These are phyloP conservation scores for Tetracladium maxilliforme DNA, from an alignment of 2,329 filamentous ascomycete species.

Conservation along the genomic window DNA sequence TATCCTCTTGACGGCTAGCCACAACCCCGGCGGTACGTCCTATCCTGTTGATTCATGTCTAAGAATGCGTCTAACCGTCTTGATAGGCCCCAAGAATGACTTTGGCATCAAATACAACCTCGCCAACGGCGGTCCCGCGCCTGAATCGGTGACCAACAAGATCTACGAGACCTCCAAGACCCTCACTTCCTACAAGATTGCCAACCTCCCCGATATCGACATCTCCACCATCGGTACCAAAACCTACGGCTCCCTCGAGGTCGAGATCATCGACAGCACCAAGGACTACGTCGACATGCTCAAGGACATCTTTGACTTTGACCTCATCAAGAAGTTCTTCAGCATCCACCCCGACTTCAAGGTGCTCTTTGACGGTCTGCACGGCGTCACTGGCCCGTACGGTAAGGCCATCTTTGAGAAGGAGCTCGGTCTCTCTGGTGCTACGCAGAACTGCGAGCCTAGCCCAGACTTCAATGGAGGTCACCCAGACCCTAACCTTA, in stretches of 20 bases:
- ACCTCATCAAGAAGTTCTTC: slow-evolving; percentile 90
- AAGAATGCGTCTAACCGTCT: not conserved
- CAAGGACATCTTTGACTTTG: slow-evolving; percentile 97
- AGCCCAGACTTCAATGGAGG: slow-evolving; percentile 93
- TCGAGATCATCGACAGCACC: slow-evolving; percentile 89
- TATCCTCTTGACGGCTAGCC: slow-evolving; percentile 90
- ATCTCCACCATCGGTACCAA: slow-evolving; percentile 68
- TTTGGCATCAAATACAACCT: slow-evolving; percentile 99
- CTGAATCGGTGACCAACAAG: slow-evolving; percentile 94
- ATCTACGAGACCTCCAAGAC: slow-evolving; percentile 88
- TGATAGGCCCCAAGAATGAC: slow-evolving; percentile 72
- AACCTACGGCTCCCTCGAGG: slow-evolving; percentile 75
- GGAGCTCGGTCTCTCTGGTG: slow-evolving; percentile 69
- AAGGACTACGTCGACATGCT: slow-evolving; percentile 88
- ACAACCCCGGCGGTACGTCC: slow-evolving; percentile 85
- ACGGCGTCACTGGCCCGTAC: slow-evolving; percentile 91
- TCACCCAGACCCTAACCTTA: slow-evolving; percentile 95
- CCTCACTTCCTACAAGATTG: slow-evolving; percentile 83
- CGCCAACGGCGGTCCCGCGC: slow-evolving; percentile 86
- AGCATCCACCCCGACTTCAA: slow-evolving; percentile 80
- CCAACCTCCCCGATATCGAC: slow-evolving; percentile 76
- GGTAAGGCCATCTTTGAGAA: slow-evolving; percentile 89
- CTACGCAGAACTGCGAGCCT: slow-evolving; percentile 83
- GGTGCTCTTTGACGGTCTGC: slow-evolving; percentile 87
- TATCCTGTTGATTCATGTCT: not conserved